Percentiles rank a stretch among this genome's conserved stretches.
phyloP scores from a whole-genome alignment of 176 grass and related monocot species.

The Metroxylon sagu region DNA sequence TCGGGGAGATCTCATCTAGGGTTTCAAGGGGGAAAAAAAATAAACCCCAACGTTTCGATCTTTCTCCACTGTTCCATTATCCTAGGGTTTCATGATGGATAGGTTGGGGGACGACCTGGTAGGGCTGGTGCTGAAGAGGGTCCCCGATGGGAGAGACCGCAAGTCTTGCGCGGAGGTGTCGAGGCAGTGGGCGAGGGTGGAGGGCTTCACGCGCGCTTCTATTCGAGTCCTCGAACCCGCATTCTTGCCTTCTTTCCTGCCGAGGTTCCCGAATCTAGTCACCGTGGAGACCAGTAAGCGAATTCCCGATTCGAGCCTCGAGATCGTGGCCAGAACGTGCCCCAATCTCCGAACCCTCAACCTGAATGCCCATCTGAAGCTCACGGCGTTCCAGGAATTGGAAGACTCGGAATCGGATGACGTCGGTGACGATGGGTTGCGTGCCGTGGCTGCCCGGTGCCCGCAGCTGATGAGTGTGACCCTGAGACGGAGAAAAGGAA shows the following conservation, averaged over 20 bases:
- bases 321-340: background rate
- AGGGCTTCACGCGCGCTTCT: background rate
- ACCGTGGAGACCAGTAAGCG: background rate
- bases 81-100: constrained; percentile 2
- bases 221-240: constrained; percentile 7
- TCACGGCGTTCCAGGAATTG: background rate
- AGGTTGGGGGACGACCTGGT: constrained; percentile 1
- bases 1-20: too few species aligned
- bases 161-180: constrained; percentile 1
- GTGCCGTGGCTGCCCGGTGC: background rate
- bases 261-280: constrained; percentile 8
- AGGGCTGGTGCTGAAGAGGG: background rate
- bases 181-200: background rate
- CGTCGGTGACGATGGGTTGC: background rate
- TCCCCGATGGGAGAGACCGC: background rate
- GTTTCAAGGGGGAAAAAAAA: too few species aligned
- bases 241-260: background rate
- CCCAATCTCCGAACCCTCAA: constrained; percentile 4
- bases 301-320: background rate
- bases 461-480: background rate
- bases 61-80: too few species aligned
- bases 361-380: background rate
- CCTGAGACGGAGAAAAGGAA: constrained; percentile 2
- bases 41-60: too few species aligned
- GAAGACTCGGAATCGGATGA: background rate